A percentile compares a stretch with the other conserved stretches of the same genome.
Evolutionary conservation across 345 rosid genomes (phyloP).

Genomic region (Orychophragmus violaceus): DNA sequence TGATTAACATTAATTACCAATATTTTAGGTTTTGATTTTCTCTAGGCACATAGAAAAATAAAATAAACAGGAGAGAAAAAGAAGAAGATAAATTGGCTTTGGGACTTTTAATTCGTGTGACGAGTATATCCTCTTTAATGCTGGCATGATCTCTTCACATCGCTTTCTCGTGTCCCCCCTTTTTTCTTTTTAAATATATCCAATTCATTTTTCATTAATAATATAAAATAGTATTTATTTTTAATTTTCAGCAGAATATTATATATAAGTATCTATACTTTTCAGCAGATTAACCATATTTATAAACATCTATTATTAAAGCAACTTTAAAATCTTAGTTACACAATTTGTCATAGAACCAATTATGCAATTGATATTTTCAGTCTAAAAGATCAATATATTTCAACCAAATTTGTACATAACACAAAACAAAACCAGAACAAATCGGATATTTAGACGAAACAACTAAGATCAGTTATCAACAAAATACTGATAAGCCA

Average conservation of each 20-base stretch:
- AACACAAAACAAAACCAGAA: too few relatives aligned
- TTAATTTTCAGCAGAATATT: too few relatives aligned
- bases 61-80: background rate
- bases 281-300: slow-evolving; percentile 6
- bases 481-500: too few relatives aligned
- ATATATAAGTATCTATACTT: background rate
- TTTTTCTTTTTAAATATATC: background rate
- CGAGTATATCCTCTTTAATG: slow-evolving; percentile 27
- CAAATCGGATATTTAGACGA: too few relatives aligned
- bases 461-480: too few relatives aligned
- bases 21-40: background rate
- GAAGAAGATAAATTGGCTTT: slow-evolving; percentile 9
- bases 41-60: background rate
- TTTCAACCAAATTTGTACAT: too few relatives aligned
- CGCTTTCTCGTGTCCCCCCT: slow-evolving; percentile 21
- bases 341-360: too few relatives aligned
- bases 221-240: background rate
- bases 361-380: too few relatives aligned
- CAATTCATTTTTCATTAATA: background rate
- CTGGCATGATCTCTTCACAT: slow-evolving; percentile 30
- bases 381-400: too few relatives aligned
- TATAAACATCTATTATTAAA: slow-evolving; percentile 6
- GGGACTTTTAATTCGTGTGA: slow-evolving; percentile 25
- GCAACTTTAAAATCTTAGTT: background rate
- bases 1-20: slow-evolving; percentile 1